Evolutionary conservation across 306 rosid species (phyloP), one percentile per base, ranked within the genome.

Genomic region (Dryas octopetala): DNA sequence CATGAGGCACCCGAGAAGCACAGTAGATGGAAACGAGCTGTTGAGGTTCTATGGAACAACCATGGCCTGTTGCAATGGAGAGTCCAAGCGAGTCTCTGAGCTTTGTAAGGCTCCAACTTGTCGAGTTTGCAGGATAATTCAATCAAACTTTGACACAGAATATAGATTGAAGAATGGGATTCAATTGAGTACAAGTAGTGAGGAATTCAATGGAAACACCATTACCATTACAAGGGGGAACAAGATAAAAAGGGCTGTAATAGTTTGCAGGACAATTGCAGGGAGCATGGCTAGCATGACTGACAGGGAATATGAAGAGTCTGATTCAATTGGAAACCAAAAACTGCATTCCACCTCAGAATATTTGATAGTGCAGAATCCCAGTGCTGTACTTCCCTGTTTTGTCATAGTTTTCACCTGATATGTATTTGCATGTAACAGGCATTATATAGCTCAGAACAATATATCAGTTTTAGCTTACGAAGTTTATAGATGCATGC

Each of bases 341-440:
- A 80, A 79, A 38, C 80, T 65, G 79, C 79, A 71, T 62, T 67
- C 74, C 75, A 79, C 80, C 63, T 78, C 85, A 16, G 86, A 83
- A 70, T 80, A 73, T 49, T 81, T 85, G 76, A 71, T 70, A 17
- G 79, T 70, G 53, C 75, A 60, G 66, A 76, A 88, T 86, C 91
- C 91, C 14, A 72, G 76, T 77, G 88, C 93, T 80, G 73, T 91
- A 62, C 97, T 91, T 85, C 90, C 93, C 54, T 91, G 96, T 82
- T 91, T 91, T 84, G 91, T 91, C 15, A 15, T 89, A 62, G 86
- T 86, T 76, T 85, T 89, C 74, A 71, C 67, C 70, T 89, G 73
- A 91, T 23, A 32, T 64, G 47, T 47, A 6, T n/a, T 68, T 6
- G 7, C 51, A 3, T 6, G 59, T 67, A 13, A 1, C 15, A 16